phyloP scores from a whole-genome alignment of 306 rosid species.

The Quercus mongolica region DNA sequence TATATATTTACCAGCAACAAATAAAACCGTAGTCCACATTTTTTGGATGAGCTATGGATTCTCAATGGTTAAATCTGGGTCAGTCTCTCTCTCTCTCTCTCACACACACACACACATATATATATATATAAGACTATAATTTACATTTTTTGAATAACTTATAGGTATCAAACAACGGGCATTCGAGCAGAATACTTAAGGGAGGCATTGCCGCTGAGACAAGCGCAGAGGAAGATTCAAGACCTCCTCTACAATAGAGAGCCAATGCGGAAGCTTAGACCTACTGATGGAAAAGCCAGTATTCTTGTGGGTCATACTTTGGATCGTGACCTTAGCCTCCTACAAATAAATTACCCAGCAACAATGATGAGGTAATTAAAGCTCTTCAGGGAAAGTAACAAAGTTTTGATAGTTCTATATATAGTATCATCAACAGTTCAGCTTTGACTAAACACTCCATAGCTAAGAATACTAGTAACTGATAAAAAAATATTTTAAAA shows the following conservation, averaged over 20 bases:
- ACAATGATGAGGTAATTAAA: conserved; percentile 55
- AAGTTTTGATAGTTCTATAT: too few relatives aligned
- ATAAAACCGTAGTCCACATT: too few relatives aligned
- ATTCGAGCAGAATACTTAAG: conserved; percentile 75
- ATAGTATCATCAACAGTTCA: too few relatives aligned
- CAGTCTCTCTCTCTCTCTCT: too few relatives aligned
- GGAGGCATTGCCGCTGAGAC: conserved; percentile 76
- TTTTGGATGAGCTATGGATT: too few relatives aligned
- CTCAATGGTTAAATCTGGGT: too few relatives aligned
- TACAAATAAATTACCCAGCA: conserved; percentile 67
- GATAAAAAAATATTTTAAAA: too few relatives aligned
- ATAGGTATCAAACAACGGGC: conserved; percentile 87
- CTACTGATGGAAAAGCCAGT: conserved; percentile 65
- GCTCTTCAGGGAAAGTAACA: too few relatives aligned
- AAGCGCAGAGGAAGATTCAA: conserved; percentile 75
- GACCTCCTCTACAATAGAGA: conserved; percentile 87
- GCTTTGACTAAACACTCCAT: too few relatives aligned
- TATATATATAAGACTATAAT: background rate
- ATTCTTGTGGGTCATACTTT: conserved; percentile 83
- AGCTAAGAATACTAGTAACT: too few relatives aligned
- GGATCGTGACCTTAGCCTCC: conserved; percentile 71
- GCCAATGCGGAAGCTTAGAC: conserved; percentile 74
- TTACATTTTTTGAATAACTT: background rate
- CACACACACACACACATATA: fast-evolving
- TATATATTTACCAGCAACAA: too few relatives aligned